Conservation (phyloP, 139 green algal genomes). For the Picochlorum sp. region DNA sequence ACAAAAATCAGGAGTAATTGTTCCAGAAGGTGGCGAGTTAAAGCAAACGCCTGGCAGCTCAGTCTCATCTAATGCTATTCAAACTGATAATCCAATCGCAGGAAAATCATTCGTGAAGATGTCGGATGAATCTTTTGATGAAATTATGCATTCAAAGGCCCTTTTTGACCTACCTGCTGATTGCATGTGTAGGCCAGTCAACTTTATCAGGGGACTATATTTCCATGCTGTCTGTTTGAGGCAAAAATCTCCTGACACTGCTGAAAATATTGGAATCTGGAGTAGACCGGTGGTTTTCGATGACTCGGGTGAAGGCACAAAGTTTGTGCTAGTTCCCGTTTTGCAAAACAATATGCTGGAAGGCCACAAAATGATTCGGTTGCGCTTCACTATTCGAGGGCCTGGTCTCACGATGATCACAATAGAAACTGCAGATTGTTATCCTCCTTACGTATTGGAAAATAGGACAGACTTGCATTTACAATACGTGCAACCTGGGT, state of each 20-base stretch:
- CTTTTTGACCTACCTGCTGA: no score
- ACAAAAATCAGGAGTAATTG: neutral
- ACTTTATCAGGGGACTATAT: conserved; percentile 7
- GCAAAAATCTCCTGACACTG: neutral
- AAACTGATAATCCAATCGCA: no score
- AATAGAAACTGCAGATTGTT: conserved; percentile 38
- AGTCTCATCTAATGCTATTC: no score
- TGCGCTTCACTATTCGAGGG: conserved; percentile 31
- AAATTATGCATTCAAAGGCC: no score
- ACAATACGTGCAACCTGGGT: conserved; percentile 41
- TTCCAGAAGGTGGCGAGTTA: no score
- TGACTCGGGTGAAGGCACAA: neutral
- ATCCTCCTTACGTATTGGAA: conserved; percentile 48
- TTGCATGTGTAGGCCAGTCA: conserved; percentile 5
- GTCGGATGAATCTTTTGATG: no score
- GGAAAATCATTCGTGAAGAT: no score
- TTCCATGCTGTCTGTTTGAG: conserved; percentile 9
- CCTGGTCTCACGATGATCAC: conserved; percentile 43
- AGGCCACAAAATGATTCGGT: neutral
- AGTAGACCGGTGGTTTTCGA: neutral
- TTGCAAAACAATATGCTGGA: neutral
- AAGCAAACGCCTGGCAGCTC: no score
- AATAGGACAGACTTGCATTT: conserved; percentile 45
- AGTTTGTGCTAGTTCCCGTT: neutral
- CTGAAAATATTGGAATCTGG: neutral